These are phyloP conservation scores for Scedosporium minutisporum DNA, from an alignment of 2,329 filamentous ascomycete species.

Conservation along the genomic window DNA sequence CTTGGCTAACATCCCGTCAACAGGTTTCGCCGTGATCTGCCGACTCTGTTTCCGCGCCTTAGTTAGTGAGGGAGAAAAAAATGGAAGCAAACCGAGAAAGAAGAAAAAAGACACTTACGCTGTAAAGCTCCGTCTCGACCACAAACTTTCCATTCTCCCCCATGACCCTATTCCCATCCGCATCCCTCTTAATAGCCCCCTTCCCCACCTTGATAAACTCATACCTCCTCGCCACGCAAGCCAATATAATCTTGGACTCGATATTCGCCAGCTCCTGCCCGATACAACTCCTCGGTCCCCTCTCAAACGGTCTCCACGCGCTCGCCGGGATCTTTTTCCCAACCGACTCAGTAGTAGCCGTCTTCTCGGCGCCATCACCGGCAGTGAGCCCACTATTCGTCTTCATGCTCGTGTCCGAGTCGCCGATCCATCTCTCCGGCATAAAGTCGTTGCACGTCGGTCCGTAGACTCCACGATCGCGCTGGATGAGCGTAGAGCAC, in stretches of 20 bases:
- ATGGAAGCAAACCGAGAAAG: background rate
- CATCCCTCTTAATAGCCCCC: conserved; percentile 10
- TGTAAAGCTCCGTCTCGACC: conserved; percentile 10
- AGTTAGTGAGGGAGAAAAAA: background rate
- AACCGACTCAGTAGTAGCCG: background rate
- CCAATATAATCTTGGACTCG: conserved; percentile 40
- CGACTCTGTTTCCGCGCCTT: conserved; percentile 6
- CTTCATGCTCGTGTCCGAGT: background rate
- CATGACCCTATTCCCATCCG: conserved; percentile 8
- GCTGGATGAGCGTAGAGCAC: conserved; percentile 23
- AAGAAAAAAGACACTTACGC: conserved; percentile 7
- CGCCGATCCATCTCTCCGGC: conserved; percentile 27
- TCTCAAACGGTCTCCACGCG: conserved; percentile 44
- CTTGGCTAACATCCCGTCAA: conserved; percentile 10
- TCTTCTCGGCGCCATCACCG: background rate
- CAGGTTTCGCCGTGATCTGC: conserved; percentile 11
- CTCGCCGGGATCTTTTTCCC: conserved; percentile 13
- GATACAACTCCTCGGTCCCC: conserved; percentile 43
- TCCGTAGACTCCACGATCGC: conserved; percentile 24
- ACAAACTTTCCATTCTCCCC: conserved; percentile 11
- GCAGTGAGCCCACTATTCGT: background rate
- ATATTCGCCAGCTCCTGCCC: conserved; percentile 45
- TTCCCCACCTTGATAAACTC: conserved; percentile 13
- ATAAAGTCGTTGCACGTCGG: conserved; percentile 23
- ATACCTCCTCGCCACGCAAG: conserved; percentile 11